Conservation (phyloP, 805 yeast species). For the Cyberlindnera amylophila region DNA sequence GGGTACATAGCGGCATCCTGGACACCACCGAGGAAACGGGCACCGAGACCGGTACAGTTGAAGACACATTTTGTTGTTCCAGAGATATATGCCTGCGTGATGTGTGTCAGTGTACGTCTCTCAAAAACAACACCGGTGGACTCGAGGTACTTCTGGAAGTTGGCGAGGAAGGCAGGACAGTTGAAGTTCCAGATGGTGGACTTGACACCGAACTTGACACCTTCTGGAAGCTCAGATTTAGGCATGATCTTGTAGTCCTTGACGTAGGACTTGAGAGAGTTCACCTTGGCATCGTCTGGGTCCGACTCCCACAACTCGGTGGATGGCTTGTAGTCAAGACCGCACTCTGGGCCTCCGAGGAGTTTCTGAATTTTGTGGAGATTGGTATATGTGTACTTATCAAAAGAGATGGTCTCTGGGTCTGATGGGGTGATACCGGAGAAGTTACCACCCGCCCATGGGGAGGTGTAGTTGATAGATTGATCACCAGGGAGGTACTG, state of each 20-base stretch:
- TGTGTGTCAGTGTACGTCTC: slow-evolving; percentile 45
- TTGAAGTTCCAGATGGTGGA: slow-evolving; percentile 66
- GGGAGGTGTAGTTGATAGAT: slow-evolving; percentile 70
- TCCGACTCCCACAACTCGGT: slow-evolving; percentile 53
- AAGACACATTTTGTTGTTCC: slow-evolving; percentile 41
- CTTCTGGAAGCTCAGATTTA: slow-evolving; percentile 41
- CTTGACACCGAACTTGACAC: slow-evolving; percentile 51
- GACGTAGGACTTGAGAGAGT: slow-evolving; percentile 45
- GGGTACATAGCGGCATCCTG: slow-evolving; percentile 61
- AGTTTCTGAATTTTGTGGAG: slow-evolving; percentile 38
- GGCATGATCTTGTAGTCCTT: slow-evolving; percentile 40
- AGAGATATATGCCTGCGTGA: slow-evolving; percentile 48
- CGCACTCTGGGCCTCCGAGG: slow-evolving; percentile 45
- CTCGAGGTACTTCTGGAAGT: slow-evolving; percentile 42
- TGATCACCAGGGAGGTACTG: slow-evolving; percentile 76
- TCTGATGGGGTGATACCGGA: slow-evolving; percentile 60
- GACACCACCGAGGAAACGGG: slow-evolving; percentile 60
- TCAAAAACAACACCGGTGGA: slow-evolving; percentile 48
- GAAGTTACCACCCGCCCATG: slow-evolving; percentile 73
- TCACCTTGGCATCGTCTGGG: slow-evolving; percentile 45
- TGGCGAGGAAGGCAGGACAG: slow-evolving; percentile 57
- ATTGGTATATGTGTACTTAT: slow-evolving; percentile 52
- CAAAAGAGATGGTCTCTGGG: slow-evolving; percentile 44
- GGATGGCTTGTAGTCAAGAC: slow-evolving; percentile 52
- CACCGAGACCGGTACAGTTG: slow-evolving; percentile 78